Evolutionary conservation across 352 stramenopile genomes (phyloP), one percentile per base, ranked within the genome.

Genomic region (Phytophthora uliginosa): DNA sequence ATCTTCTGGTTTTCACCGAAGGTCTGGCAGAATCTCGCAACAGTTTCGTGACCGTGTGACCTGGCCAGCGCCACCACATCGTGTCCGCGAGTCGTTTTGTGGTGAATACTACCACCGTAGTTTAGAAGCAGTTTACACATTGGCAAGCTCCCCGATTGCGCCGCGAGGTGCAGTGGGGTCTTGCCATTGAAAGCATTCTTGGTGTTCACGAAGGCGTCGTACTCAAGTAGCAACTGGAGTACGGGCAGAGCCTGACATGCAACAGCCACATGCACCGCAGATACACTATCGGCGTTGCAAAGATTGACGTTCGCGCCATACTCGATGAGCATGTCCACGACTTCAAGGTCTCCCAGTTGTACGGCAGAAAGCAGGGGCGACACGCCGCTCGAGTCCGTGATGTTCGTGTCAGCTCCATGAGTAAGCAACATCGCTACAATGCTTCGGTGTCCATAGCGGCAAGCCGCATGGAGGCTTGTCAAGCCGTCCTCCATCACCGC

Each of bases 111-210:
- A 22, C 55, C 74, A n/a, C 77, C 76, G 47, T 80, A 63, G 17
- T 64, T 59, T 24, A 87, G 38, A n/a, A 92, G 71, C 34, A 90
- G 33, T 48, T 87, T 73, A 52, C 83, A 90, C 51, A 90, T 87
- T 15, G 62, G 59, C 50, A 79, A 64, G 64, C 78, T 83, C n/a
- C 85, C 85, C 4, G 62, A 76, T 53, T 89, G 82, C 0, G 85
- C 82, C 0, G 83, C 85, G 15, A 91, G 80, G 20, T 90, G 79
- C n/a, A 91, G 62, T 18, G 85, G 80, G 2, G 85, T 91, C 63
- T 86, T 85, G 54, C 76, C 71, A 33, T 84, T 86, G 64, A 83
- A 80, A 5, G 71, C 50, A 52, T 89, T 88, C 42, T 73, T 67
- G 1, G 69, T 82, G 71, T 88, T 89, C 20, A 91, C 78, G 17